Conservation (phyloP, 495 filamentous ascomycete species). For the Penicillium angulare region DNA sequence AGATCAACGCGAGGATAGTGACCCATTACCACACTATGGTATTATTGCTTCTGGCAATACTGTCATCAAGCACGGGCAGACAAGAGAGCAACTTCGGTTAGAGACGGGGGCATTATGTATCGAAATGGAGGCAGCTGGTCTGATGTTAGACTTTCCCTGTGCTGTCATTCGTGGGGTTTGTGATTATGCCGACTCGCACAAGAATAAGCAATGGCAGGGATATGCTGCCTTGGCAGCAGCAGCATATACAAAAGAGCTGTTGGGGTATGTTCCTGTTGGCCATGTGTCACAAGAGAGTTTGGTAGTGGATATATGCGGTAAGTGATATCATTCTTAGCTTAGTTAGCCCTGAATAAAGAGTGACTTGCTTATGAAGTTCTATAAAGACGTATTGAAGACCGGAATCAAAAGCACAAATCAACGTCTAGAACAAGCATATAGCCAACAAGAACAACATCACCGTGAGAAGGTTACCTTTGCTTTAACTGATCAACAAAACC, state of each 20-base stretch:
- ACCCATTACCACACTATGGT: slow-evolving; percentile 1
- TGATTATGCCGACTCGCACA: slow-evolving; percentile 7
- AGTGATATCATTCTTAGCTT: not conserved
- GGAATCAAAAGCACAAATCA: slow-evolving; percentile 25
- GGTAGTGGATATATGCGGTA: not conserved
- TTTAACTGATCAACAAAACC: slow-evolving; percentile 20
- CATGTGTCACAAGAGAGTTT: slow-evolving; percentile 1
- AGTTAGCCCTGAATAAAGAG: too few species aligned
- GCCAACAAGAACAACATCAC: slow-evolving; percentile 18
- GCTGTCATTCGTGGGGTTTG: slow-evolving; percentile 4
- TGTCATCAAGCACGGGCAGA: slow-evolving; percentile 3
- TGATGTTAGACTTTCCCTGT: slow-evolving; percentile 5
- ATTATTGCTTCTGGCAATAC: slow-evolving; percentile 7
- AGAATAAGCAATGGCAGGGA: slow-evolving; percentile 6
- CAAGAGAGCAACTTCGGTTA: slow-evolving; percentile 6
- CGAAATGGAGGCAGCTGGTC: slow-evolving; percentile 5
- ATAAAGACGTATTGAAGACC: too few species aligned
- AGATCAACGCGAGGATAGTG: slow-evolving; percentile 3
- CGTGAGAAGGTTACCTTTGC: slow-evolving; percentile 6
- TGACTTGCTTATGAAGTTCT: too few species aligned
- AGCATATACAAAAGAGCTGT: slow-evolving; percentile 9
- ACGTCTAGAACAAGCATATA: slow-evolving; percentile 6
- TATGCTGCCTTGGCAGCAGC: slow-evolving; percentile 7
- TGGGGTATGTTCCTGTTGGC: not conserved
- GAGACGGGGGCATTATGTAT: slow-evolving; percentile 1